Evolutionary conservation across 148 eudicot species (phyloP), one percentile per base, ranked within the genome.

Genomic region (Vaccinium vitisidaea): DNA sequence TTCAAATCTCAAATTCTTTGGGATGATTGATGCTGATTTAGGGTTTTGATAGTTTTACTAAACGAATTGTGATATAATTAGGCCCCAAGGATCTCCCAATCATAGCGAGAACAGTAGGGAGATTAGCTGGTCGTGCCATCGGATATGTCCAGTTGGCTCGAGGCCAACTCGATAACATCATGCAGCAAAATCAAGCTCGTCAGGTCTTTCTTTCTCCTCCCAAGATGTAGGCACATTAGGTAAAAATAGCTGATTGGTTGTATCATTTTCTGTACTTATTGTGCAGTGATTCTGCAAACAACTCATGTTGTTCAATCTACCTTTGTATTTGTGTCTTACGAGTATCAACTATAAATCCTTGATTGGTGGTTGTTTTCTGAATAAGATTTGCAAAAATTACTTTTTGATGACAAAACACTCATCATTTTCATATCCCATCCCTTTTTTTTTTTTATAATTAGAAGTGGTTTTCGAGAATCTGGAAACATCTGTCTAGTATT

Each of bases 81-180:
- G 99, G 98, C 25, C 94, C 98, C 8, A 95, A 97, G 90, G 98
- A 97, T 83, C 86, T 95, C 56, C 98, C 98, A 27, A 83, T 83
- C 49, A 90, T 97, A 53, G 92, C 96, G 32, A 92, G 92, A 91
- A 91, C 94, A 19, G 94, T 92, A 0, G 99, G 99, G 32, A 91
- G 92, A 83, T 86, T 94, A 82, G 95, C 98, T 58, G 99, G 99
- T 13, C 93, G 94, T 83, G 90, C 99, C 2, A 92, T 97, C 82
- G 99, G 90, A 9, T 97, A 97, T 55, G 95, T 95, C 88, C 99
- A 95, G 86, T 67, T 97, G 87, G 98, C 96, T 59, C 99, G 99
- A n/a, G 98, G 98, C 12, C 98, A 97, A 83, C 89, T 97, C 30
- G 99, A 95, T 25, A 93, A 83, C 78, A 90, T 92, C 55, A 93